Evolutionary conservation across 2,329 filamentous ascomycete genomes (phyloP).

Genomic region (Stagonosporopsis vannaccii): DNA sequence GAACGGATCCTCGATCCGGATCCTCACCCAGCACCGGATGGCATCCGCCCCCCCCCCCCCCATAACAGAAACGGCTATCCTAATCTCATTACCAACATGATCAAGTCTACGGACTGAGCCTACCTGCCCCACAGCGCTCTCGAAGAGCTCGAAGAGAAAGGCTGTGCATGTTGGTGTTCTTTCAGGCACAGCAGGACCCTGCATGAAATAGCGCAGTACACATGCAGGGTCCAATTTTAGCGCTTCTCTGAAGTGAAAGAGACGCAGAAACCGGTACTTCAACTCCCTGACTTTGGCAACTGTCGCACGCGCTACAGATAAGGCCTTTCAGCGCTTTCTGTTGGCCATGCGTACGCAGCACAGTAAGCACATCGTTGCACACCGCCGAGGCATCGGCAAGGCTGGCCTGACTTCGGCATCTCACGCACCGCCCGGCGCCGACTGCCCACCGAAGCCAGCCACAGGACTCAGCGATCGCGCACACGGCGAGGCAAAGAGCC

Average conservation of each 20-base stretch:
- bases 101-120: not conserved
- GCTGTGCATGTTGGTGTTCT: not conserved
- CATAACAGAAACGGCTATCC: not conserved
- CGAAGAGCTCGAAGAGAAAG: not conserved
- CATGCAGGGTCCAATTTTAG: slow-evolving; percentile 11
- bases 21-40: not conserved
- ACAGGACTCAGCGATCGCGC: slow-evolving; percentile 1
- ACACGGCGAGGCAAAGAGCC: slow-evolving; percentile 1
- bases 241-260: not conserved
- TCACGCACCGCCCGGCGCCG: slow-evolving; percentile 2
- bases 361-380: not conserved
- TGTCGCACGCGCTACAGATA: slow-evolving; percentile 8
- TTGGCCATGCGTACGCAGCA: not conserved
- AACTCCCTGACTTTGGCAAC: slow-evolving; percentile 1
- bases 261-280: not conserved
- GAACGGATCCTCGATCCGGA: slow-evolving; percentile 3
- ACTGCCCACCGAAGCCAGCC: slow-evolving; percentile 10
- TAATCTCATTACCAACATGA: not conserved
- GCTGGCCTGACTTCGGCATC: not conserved
- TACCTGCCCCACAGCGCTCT: not conserved
- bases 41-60: not conserved
- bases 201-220: not conserved
- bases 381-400: not conserved
- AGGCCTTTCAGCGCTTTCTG: not conserved
- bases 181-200: slow-evolving; percentile 12